Base-by-base conservation (phyloP, 2,329 filamentous ascomycete species). In the Cylindrodendrum hubeiense region DNA sequence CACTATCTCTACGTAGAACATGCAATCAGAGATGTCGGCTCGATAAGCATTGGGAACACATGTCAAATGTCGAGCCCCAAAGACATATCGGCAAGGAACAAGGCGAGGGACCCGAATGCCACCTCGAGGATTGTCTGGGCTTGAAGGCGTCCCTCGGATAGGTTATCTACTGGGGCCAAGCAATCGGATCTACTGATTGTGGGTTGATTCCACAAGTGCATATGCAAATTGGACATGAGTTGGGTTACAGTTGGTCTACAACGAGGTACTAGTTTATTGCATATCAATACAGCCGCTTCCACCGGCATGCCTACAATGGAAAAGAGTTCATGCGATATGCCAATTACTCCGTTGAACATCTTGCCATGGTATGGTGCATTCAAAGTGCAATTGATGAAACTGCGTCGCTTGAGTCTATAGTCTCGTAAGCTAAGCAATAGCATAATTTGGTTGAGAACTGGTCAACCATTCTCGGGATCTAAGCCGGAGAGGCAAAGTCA, bases 211-310 rank as follows among this genome's bases (percentile, higher is more conserved):
- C 9, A 6, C 7, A 24, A 21, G 28, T 34, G 49, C 49, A 60
- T 53, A 60, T 60, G 57, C 57, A 21, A n/a, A 24, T 24, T 37
- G 24, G 21, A 33, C 34, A 47, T 26, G 8, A 12, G 22, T 46
- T 39, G 57, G 57, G 55, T 53, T 47, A 15, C 49, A 54, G 24
- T 60, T 47, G 49, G 50, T 39, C 30, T 39, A 26, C 41, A 53
- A 47, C 10, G 17, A n/a, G 34, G 22, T 10, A 17, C 30, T 13
- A 24, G n/a, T 41, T 51, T 37, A 26, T n/a, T 24, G 28, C 57
- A 46, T 39, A 49, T 54, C 21, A 39, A 21, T 33, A 4, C n/a
- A 12, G n/a, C n/a, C n/a, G 9, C 28, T 30, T 30, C 41, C 43
- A 46, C 43, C 34, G 17, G 19, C 33, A 37, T 53, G 21, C 49